A percentile compares a stretch with the other conserved stretches of the same genome.
These are phyloP conservation scores for Nakazawaea wyomingensis DNA, from an alignment of 805 yeast genomes.

Conservation along the genomic window DNA sequence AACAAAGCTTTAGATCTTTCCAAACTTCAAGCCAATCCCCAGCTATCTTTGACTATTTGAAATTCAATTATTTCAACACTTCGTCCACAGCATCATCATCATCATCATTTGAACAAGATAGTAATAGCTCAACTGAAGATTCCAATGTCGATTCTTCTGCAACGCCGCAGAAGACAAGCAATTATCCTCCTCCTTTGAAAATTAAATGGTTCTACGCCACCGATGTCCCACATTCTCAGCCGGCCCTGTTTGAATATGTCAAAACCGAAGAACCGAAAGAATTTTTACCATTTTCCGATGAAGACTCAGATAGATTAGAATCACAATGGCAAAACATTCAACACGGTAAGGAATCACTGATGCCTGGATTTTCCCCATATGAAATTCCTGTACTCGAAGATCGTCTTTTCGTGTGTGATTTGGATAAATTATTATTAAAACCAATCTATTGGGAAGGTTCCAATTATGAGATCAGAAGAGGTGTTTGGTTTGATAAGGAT, in stretches of 20 bases:
- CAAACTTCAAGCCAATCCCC: constrained; percentile 1
- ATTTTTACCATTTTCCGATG: constrained; percentile 61
- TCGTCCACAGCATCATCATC: not conserved
- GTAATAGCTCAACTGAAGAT: not conserved
- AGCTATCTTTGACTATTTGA: not conserved
- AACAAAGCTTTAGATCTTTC: not conserved
- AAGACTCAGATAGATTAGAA: constrained; percentile 64
- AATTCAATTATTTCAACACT: not conserved
- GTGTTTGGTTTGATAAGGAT: constrained; percentile 70
- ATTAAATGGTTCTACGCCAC: constrained; percentile 78
- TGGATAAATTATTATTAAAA: constrained; percentile 43
- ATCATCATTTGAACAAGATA: not conserved
- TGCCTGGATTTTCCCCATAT: constrained; percentile 7
- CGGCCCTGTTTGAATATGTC: constrained; percentile 49
- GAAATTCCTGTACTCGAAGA: constrained; percentile 74
- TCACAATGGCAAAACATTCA: constrained; percentile 29
- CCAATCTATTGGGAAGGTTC: constrained; percentile 93
- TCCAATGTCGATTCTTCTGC: too few relatives aligned
- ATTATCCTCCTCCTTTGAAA: not conserved
- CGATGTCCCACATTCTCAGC: constrained; percentile 68
- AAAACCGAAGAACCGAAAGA: constrained; percentile 47
- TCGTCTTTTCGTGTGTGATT: constrained; percentile 66
- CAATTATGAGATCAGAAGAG: constrained; percentile 73
- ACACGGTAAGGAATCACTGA: not conserved
- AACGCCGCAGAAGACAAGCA: too few relatives aligned